phyloP scores from a whole-genome alignment of 2,329 filamentous ascomycete genomes.

The Alternaria triticina region DNA sequence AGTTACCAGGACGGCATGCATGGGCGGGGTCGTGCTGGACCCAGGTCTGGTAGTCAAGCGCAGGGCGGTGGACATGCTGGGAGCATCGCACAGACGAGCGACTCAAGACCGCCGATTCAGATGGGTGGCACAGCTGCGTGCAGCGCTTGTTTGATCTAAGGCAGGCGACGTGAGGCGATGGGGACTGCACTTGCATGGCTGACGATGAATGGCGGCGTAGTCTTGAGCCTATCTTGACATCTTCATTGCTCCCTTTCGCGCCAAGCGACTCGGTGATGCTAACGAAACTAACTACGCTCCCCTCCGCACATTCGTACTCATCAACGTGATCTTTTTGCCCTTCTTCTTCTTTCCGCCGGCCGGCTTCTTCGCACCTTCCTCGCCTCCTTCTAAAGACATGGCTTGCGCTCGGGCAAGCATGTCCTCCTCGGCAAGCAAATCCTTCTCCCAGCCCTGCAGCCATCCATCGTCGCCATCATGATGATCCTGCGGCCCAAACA shows the following conservation, averaged over 20 bases:
- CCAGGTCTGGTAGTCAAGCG: constrained; percentile 11
- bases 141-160: constrained; percentile 38
- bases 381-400: constrained; percentile 41
- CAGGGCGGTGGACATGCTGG: constrained; percentile 24
- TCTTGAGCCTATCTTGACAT: neutral
- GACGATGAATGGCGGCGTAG: neutral
- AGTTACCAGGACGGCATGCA: constrained; percentile 44
- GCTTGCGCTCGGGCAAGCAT: constrained; percentile 58
- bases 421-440: constrained; percentile 68
- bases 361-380: constrained; percentile 39
- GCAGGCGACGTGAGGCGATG: neutral
- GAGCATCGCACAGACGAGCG: constrained; percentile 26
- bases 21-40: constrained; percentile 31
- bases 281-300: constrained; percentile 51
- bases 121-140: constrained; percentile 35
- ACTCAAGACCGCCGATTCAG: constrained; percentile 36
- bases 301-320: constrained; percentile 68
- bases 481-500: constrained; percentile 53
- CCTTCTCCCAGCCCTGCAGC: constrained; percentile 82
- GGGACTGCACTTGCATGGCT: neutral
- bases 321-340: constrained; percentile 71
- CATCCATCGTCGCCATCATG: constrained; percentile 75
- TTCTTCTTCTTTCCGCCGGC: constrained; percentile 66
- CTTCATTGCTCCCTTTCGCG: constrained; percentile 32
- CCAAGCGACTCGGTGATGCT: constrained; percentile 33